Base-by-base conservation (phyloP, 192 early-diverging fungal genomes). In the Coemansia sp. region DNA sequence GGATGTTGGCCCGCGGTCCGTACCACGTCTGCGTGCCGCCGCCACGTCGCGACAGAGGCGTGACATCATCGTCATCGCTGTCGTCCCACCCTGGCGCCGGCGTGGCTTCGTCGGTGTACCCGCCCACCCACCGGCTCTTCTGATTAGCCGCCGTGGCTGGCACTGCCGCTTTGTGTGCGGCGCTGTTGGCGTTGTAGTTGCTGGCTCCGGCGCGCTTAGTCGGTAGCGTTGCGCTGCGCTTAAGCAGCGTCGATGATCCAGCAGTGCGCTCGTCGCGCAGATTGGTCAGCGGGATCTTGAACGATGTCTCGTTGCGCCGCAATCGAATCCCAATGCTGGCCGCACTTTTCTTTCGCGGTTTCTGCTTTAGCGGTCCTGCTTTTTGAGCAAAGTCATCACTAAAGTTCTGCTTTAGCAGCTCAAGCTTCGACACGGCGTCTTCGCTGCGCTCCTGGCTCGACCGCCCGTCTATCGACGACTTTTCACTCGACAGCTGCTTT, bases 151-250 rank as follows among this genome's bases (percentile, higher is more conserved):
- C 54, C 0, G 55, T 51, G 10, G 37, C 51, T 21, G 50, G 59
- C 25, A 26, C 59, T 12, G 52, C 52, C 7, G 23, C 52, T 11
- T 11, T 31, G 14, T 25, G 21, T 12, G 50, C 50, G 8, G 19
- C n/a, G 12, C 19, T n/a, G 14, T 31, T 31, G 23, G 25, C 64
- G 1, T 34, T 36, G 59, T 47, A 49, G 25, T 52, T 9, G 38
- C 56, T 21, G 40, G 51, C 59, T 19, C 58, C 58, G 12, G 57
- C 59, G 5, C 75, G 65, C 48, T 66, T 73, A 9, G 76, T 66
- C 0, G 76, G 76, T 47, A 79, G 50, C n/a, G 76, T 79, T 17
- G 64, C 76, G 25, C 76, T 79, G 52, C 76, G 76, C 46, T 79
- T 79, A 11, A 69, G 75, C 17, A 38, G 25, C 10, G 57, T 23